Evolutionary conservation across 805 yeast genomes (phyloP).

Genomic region (Grigorovia yakushimaensis): DNA sequence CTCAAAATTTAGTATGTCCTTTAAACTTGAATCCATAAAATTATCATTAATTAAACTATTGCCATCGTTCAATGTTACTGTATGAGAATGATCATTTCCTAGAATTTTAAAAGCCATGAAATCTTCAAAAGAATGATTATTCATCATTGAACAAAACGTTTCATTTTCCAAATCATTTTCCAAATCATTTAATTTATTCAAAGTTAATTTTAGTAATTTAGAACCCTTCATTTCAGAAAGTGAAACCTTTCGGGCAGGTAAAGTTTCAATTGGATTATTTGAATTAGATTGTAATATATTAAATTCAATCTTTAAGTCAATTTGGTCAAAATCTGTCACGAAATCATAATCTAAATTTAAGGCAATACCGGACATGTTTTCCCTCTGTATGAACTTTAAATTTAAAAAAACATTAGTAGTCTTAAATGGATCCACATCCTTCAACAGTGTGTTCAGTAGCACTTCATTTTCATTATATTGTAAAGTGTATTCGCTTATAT

Average conservation of each 20-base stretch:
- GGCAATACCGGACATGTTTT: constrained; percentile 1
- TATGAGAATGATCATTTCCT: constrained; percentile 12
- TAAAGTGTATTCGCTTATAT: neutral
- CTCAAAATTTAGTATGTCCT: constrained; percentile 28
- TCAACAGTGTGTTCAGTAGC: neutral
- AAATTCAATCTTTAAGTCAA: constrained; percentile 13
- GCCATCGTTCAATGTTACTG: constrained; percentile 8
- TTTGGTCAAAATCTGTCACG: constrained; percentile 9
- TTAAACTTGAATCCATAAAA: constrained; percentile 16
- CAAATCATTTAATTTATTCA: constrained; percentile 10
- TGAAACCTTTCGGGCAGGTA: constrained; percentile 4
- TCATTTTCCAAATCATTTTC: constrained; percentile 8
- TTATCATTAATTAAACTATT: constrained; percentile 6
- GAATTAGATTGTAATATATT: constrained; percentile 13
- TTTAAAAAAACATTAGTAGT: neutral
- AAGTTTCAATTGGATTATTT: neutral
- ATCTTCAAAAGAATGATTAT: constrained; percentile 12
- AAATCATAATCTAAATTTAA: constrained; percentile 10
- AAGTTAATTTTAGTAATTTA: constrained; percentile 11
- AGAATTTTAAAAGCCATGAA: constrained; percentile 16
- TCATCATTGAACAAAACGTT: constrained; percentile 10
- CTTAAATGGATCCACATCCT: neutral
- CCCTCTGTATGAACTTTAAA: neutral
- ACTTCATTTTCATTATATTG: neutral
- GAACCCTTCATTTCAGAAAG: constrained; percentile 9